Evolutionary conservation across 2,329 filamentous ascomycete genomes (phyloP).

Genomic region (Apiospora arundinis): DNA sequence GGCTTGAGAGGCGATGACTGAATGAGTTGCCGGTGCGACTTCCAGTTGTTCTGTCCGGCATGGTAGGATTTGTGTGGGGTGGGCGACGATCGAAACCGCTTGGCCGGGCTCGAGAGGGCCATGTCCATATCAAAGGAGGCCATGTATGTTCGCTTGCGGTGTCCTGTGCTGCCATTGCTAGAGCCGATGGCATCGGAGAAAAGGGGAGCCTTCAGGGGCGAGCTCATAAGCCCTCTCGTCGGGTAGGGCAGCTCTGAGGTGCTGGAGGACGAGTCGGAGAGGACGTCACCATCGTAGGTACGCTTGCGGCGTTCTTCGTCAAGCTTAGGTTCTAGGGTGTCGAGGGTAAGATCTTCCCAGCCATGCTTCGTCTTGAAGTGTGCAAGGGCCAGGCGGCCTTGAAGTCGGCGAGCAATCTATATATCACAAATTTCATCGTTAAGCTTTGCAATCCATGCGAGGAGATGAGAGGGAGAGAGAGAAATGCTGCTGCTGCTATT

Average conservation of each 20-base stretch:
- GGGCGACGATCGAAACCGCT: constrained; percentile 74
- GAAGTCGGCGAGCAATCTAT: constrained; percentile 90
- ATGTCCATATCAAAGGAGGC: constrained; percentile 59
- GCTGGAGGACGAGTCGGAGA: constrained; percentile 87
- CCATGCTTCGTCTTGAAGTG: constrained; percentile 98
- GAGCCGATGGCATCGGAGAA: constrained; percentile 84
- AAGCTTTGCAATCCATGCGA: constrained; percentile 27
- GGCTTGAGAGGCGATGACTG: constrained; percentile 88
- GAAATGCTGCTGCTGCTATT: constrained; percentile 19
- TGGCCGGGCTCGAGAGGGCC: constrained; percentile 63
- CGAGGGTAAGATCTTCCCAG: constrained; percentile 88
- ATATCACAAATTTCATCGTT: constrained; percentile 25
- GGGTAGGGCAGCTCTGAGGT: constrained; percentile 79
- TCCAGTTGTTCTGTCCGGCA: constrained; percentile 71
- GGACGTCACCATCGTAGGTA: constrained; percentile 72
- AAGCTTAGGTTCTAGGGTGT: constrained; percentile 83
- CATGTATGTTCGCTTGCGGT: constrained; percentile 69
- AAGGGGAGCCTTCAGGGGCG: constrained; percentile 80
- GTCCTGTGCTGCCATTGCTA: constrained; percentile 70
- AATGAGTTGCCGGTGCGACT: constrained; percentile 75
- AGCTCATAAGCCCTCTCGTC: constrained; percentile 75
- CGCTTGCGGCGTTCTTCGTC: constrained; percentile 79
- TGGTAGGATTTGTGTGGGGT: constrained; percentile 63
- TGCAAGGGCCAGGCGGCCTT: constrained; percentile 92
- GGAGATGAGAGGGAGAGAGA: neutral